A percentile compares a stretch with the other conserved stretches of the same genome.
Conservation (phyloP, 73 alveolate species). For the Stentor roeselii region DNA sequence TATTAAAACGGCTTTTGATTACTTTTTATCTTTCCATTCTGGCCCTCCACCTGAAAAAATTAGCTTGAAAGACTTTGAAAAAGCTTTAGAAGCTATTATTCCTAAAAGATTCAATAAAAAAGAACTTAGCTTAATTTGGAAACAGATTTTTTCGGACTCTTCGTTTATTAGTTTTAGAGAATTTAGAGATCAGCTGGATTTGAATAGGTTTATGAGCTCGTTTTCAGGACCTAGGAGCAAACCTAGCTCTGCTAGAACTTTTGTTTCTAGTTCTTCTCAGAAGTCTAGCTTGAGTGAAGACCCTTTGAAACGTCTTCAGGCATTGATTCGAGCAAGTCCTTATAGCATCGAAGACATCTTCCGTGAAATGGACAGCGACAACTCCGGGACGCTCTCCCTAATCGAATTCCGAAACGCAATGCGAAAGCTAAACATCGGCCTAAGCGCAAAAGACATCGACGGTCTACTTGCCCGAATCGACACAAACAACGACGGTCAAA, state of each 20-base stretch:
- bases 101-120: slow-evolving; percentile 55
- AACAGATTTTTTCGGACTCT: slow-evolving; percentile 37
- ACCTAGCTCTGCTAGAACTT: neutral
- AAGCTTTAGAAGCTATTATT: slow-evolving; percentile 55
- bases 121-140: slow-evolving; percentile 60
- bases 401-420: slow-evolving; percentile 83
- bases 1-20: slow-evolving; percentile 65
- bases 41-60: slow-evolving; percentile 34
- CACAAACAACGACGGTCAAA: slow-evolving; percentile 43
- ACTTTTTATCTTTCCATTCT: slow-evolving; percentile 39
- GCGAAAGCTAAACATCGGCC: slow-evolving; percentile 65
- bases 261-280: neutral
- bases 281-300: neutral
- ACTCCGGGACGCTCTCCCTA: slow-evolving; percentile 59
- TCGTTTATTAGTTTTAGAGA: slow-evolving; percentile 31
- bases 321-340: slow-evolving; percentile 47
- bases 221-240: slow-evolving; percentile 7
- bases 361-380: slow-evolving; percentile 61
- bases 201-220: neutral
- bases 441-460: slow-evolving; percentile 72
- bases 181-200: neutral
- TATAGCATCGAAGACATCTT: slow-evolving; percentile 50
- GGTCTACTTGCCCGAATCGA: slow-evolving; percentile 56
- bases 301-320: slow-evolving; percentile 40
- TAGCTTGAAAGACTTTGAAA: slow-evolving; percentile 37